Percentiles rank a stretch among this genome's conserved stretches.
These are phyloP conservation scores for Parietichytrium sp. DNA, from an alignment of 108 stramenopile genomes.

Conservation along the genomic window DNA sequence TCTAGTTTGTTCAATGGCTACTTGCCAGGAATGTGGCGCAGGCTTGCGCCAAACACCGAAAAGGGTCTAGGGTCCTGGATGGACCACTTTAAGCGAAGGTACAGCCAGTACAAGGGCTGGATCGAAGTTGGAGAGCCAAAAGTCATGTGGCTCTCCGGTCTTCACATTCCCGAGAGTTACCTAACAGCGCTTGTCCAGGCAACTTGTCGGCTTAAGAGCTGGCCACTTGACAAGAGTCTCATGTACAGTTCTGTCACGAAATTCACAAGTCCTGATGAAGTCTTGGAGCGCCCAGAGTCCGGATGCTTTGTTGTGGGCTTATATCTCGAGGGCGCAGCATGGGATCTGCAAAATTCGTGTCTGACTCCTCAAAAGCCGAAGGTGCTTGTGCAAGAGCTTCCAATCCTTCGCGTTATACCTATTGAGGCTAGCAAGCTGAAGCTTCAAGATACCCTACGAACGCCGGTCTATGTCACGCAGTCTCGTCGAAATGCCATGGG, in stretches of 20 bases:
- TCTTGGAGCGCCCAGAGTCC: slow-evolving; percentile 50
- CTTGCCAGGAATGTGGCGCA: slow-evolving; percentile 59
- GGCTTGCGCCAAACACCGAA: slow-evolving; percentile 61
- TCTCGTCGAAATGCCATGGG: slow-evolving; percentile 71
- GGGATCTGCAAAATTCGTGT: slow-evolving; percentile 53
- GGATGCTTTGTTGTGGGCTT: slow-evolving; percentile 66
- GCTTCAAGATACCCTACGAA: slow-evolving; percentile 64
- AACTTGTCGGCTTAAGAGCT: slow-evolving; percentile 58
- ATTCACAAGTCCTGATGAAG: slow-evolving; percentile 18
- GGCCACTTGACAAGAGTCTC: slow-evolving; percentile 73
- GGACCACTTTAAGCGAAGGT: slow-evolving; percentile 55
- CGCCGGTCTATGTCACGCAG: slow-evolving; percentile 71
- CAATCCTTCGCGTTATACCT: slow-evolving; percentile 67
- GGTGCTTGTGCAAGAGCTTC: slow-evolving; percentile 66
- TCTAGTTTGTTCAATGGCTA: slow-evolving; percentile 66
- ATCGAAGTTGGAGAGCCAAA: slow-evolving; percentile 61
- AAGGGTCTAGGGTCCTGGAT: slow-evolving; percentile 73
- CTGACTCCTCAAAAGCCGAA: slow-evolving; percentile 66
- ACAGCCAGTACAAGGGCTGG: slow-evolving; percentile 64
- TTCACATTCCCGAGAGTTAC: slow-evolving; percentile 72
- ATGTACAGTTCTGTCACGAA: slow-evolving; percentile 64
- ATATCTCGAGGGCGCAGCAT: slow-evolving; percentile 71
- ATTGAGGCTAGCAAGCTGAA: slow-evolving; percentile 69
- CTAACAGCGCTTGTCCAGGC: slow-evolving; percentile 72
- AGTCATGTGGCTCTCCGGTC: slow-evolving; percentile 67